Evolutionary conservation across 257 asterid species (phyloP), one percentile per base, ranked within the genome.

Genomic region (Penstemon barbatus): DNA sequence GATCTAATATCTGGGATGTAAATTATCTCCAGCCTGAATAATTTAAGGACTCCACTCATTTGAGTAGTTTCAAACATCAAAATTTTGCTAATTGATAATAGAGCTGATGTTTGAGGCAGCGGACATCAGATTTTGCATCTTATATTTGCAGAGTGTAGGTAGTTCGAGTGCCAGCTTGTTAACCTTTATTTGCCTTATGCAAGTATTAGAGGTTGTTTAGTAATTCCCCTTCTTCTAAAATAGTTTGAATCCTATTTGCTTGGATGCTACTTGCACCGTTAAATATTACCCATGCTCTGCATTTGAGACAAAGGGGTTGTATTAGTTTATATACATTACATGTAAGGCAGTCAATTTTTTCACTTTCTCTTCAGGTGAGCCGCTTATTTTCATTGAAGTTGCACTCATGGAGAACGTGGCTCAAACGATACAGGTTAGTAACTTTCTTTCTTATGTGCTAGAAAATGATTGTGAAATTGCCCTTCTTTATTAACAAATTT

Each of bases 341-440:
- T 61, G 38, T 10, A 61, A 60, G 58, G 50, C 38, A 39, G 60
- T 75, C 70, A 66, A 57, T 68, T 70, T 46, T 46, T 72, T 71
- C 43, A 41, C 59, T 59, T 56, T 63, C 11, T 74, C 65, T 74
- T 78, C 86, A 92, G 99, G 97, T n/a, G 99, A 93, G 75, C 96
- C 99, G 5, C 83, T 93, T 75, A 88, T 93, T 70, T 93, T 90
- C 79, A 90, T 93, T 74, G 99, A 93, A 83, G 99, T 93, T 77
- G 99, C 97, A 68, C 87, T 93, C 52, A 71, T 93, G 95, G 88
- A 83, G 82, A 75, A 78, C 52, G 85, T 90, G 74, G 97, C 96
- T 44, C 83, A 82, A 75, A 85, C 94, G 45, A 90, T 90, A 77
- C 95, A 93, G 96, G 98, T 86, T 65, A 75, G 74, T 48, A 18